These are phyloP conservation scores for Tylopilus cervinicoccineus DNA, from an alignment of 768 basidiomycete genomes.

Conservation along the genomic window DNA sequence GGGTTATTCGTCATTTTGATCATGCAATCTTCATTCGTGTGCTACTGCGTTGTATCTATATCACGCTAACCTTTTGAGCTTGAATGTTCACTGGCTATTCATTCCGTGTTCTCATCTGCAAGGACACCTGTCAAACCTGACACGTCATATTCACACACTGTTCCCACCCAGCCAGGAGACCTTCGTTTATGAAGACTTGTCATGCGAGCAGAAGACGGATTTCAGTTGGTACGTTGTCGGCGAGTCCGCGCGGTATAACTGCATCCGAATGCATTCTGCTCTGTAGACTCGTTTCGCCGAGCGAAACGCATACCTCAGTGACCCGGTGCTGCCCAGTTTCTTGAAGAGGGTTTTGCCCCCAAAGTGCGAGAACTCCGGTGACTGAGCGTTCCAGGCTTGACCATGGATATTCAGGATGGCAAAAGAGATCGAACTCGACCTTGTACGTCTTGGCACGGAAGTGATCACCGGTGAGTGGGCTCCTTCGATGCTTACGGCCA, in stretches of 20 bases:
- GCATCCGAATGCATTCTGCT: neutral
- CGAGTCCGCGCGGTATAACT: neutral
- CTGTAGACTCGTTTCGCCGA: conserved; percentile 49
- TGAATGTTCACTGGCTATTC: neutral
- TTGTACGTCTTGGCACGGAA: conserved; percentile 56
- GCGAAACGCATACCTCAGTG: conserved; percentile 56
- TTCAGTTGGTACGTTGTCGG: conserved; percentile 48
- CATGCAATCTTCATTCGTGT: conserved; percentile 1
- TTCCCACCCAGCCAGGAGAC: neutral
- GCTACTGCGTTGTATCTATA: conserved; percentile 15
- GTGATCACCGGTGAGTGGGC: conserved; percentile 45
- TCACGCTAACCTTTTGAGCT: conserved; percentile 1
- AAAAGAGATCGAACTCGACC: conserved; percentile 53
- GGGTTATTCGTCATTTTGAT: conserved; percentile 5
- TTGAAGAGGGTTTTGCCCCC: conserved; percentile 54
- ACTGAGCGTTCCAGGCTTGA: neutral
- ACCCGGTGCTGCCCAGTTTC: conserved; percentile 58
- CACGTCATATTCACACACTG: neutral
- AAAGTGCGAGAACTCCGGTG: conserved; percentile 27
- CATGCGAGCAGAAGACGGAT: conserved; percentile 68
- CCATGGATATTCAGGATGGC: conserved; percentile 33
- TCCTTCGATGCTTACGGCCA: neutral
- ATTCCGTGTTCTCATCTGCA: neutral
- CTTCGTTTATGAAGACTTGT: neutral
- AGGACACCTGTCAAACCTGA: no score